A percentile compares a stretch with the other conserved stretches of the same genome.
Evolutionary conservation across 1,284 basidiomycete species (phyloP).

Genomic region (Ceratobasidium papillatum): DNA sequence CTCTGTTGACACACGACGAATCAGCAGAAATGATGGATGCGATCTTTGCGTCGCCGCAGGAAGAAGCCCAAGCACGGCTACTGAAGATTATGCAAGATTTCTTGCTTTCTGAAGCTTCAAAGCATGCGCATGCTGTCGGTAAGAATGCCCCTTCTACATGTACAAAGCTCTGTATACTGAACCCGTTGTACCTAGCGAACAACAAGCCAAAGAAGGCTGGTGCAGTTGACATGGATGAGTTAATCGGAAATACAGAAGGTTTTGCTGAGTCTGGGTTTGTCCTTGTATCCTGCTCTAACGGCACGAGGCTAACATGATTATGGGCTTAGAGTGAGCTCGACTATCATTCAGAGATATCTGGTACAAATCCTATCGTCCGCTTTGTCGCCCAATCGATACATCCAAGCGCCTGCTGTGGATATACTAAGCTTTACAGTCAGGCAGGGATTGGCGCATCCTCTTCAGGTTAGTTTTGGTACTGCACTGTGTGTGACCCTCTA

Average conservation of each 20-base stretch:
- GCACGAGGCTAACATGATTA: neutral
- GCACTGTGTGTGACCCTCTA: neutral
- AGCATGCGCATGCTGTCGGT: slow-evolving; percentile 63
- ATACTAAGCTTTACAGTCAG: slow-evolving; percentile 92
- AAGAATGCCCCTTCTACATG: slow-evolving; percentile 54
- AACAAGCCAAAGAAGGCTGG: slow-evolving; percentile 56
- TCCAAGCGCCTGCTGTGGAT: slow-evolving; percentile 88
- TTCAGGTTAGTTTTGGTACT: slow-evolving; percentile 65
- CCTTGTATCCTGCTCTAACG: neutral
- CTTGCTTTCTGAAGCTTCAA: slow-evolving; percentile 78
- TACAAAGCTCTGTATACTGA: neutral
- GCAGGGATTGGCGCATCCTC: slow-evolving; percentile 94
- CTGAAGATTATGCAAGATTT: slow-evolving; percentile 93
- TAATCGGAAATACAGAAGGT: slow-evolving; percentile 92
- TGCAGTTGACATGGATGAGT: slow-evolving; percentile 86
- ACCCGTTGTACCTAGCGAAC: neutral
- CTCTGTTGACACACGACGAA: slow-evolving; percentile 80
- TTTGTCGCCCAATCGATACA: slow-evolving; percentile 70
- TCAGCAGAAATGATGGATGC: slow-evolving; percentile 89
- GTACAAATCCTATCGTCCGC: slow-evolving; percentile 83
- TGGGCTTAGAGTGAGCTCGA: slow-evolving; percentile 82
- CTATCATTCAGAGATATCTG: slow-evolving; percentile 92
- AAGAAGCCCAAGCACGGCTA: slow-evolving; percentile 76
- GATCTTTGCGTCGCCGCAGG: slow-evolving; percentile 76
- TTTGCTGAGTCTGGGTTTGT: slow-evolving; percentile 94